Conservation (phyloP, 495 filamentous ascomycete species). For the Astrothelium subdiscretum region DNA sequence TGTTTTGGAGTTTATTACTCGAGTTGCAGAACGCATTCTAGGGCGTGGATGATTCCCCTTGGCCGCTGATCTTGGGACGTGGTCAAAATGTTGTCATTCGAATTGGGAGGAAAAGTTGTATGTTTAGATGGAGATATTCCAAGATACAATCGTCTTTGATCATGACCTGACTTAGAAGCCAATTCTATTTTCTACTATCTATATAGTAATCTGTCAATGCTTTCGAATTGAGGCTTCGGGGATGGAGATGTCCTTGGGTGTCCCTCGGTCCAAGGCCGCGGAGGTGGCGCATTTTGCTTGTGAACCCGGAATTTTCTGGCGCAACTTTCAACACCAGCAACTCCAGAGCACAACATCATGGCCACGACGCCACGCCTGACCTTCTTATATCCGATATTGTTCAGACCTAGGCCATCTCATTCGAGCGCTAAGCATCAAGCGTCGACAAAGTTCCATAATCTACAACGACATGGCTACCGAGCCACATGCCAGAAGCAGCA, state of each 20-base stretch:
- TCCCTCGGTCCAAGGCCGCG: too few species aligned
- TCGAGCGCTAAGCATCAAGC: neutral
- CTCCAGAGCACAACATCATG: slow-evolving; percentile 15
- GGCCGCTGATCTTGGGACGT: neutral
- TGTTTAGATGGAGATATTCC: neutral
- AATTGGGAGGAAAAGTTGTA: neutral
- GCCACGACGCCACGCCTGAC: slow-evolving; percentile 25
- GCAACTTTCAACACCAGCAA: neutral
- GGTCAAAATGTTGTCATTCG: neutral
- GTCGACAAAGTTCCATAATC: slow-evolving; percentile 7
- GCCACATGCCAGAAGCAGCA: slow-evolving; percentile 19
- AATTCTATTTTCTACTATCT: too few species aligned
- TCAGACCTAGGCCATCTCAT: neutral
- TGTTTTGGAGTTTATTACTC: neutral
- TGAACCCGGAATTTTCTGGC: too few species aligned
- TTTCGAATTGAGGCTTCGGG: too few species aligned
- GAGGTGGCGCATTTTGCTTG: too few species aligned
- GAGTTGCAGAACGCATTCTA: neutral
- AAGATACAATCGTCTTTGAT: neutral
- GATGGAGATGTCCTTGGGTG: too few species aligned
- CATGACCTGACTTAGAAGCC: neutral
- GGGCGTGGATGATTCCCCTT: neutral
- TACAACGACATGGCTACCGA: slow-evolving; percentile 11
- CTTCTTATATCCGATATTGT: slow-evolving; percentile 30
- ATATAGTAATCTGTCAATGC: too few species aligned